Percentiles rank a stretch among this genome's conserved stretches.
Evolutionary conservation across 2,329 filamentous ascomycete genomes (phyloP).

Genomic region (Lasiodiplodia sp.): DNA sequence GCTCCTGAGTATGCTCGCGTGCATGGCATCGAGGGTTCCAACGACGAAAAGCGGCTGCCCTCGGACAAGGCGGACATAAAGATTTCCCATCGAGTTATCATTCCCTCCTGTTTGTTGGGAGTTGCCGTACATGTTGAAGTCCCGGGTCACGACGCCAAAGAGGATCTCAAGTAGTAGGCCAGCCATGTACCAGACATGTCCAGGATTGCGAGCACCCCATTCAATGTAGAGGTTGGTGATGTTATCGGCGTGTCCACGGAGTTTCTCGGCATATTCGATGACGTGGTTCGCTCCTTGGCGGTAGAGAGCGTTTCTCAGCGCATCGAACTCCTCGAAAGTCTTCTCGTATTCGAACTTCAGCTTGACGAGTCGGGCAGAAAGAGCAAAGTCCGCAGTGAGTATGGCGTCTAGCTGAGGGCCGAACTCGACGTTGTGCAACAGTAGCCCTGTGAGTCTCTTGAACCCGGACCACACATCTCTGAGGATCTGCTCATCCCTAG

Average conservation of each 20-base stretch:
- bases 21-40: neutral
- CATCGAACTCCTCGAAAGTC: conserved; percentile 41
- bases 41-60: neutral
- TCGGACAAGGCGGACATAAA: conserved; percentile 17
- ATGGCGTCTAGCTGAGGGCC: conserved; percentile 40
- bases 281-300: conserved; percentile 36
- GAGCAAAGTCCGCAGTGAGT: conserved; percentile 42
- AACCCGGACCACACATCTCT: conserved; percentile 44
- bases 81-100: neutral
- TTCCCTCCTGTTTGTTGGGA: conserved; percentile 38
- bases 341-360: conserved; percentile 45
- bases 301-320: conserved; percentile 41
- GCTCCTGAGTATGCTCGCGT: neutral
- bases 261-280: conserved; percentile 40
- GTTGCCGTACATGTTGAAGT: conserved; percentile 42
- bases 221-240: conserved; percentile 40
- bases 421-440: conserved; percentile 39
- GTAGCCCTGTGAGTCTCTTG: conserved; percentile 35
- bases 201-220: conserved; percentile 34
- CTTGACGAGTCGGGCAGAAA: conserved; percentile 41
- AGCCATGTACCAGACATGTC: conserved; percentile 36
- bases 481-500: neutral
- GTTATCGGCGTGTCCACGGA: conserved; percentile 38
- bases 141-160: conserved; percentile 42
- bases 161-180: conserved; percentile 44